Conservation (phyloP, 2,329 filamentous ascomycete species). For the Talaromyces sp. region DNA sequence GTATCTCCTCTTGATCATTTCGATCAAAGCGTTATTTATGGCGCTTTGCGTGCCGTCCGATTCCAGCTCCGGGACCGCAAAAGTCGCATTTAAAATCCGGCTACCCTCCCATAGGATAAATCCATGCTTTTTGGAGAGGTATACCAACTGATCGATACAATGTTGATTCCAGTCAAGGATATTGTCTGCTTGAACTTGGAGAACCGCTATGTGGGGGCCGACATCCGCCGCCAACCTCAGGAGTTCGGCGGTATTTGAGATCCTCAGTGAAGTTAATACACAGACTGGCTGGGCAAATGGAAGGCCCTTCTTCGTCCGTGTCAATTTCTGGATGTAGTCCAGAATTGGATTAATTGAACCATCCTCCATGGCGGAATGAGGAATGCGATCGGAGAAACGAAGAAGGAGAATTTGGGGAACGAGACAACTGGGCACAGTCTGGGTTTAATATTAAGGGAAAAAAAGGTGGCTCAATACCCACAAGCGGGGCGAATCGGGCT, state of each 20-base stretch:
- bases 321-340: slow-evolving; percentile 40
- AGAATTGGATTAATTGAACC: slow-evolving; percentile 38
- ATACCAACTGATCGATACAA: slow-evolving; percentile 48
- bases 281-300: slow-evolving; percentile 43
- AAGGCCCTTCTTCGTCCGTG: slow-evolving; percentile 36
- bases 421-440: neutral
- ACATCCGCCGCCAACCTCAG: slow-evolving; percentile 60
- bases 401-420: neutral
- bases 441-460: neutral
- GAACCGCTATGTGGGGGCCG: slow-evolving; percentile 62
- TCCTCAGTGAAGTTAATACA: slow-evolving; percentile 59
- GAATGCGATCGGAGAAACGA: neutral
- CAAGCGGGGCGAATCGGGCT: slow-evolving; percentile 23
- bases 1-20: slow-evolving; percentile 42
- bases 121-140: slow-evolving; percentile 38
- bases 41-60: slow-evolving; percentile 33
- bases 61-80: slow-evolving; percentile 32
- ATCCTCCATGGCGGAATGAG: slow-evolving; percentile 18
- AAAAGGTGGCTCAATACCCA: neutral
- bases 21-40: slow-evolving; percentile 24
- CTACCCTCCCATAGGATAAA: slow-evolving; percentile 48
- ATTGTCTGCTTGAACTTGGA: slow-evolving; percentile 65
- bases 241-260: slow-evolving; percentile 59
- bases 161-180: slow-evolving; percentile 63
- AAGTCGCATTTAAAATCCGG: slow-evolving; percentile 39